These are phyloP conservation scores for Hanseniaspora uvarum DNA, from an alignment of 1,139 yeast species.

Conservation along the genomic window DNA sequence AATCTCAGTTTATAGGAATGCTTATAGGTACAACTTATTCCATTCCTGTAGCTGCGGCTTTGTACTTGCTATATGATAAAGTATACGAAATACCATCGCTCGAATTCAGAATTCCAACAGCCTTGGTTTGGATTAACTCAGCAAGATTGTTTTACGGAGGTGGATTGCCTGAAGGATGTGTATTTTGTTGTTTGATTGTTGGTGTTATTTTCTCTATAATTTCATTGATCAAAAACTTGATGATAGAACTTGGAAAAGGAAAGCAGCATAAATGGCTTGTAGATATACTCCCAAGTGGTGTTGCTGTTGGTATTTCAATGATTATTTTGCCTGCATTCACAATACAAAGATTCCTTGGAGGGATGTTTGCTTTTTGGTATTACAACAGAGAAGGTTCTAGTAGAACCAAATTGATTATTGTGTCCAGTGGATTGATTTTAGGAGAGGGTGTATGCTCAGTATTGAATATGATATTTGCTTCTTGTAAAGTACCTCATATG, in stretches of 20 bases:
- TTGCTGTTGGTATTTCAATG: conserved; percentile 93
- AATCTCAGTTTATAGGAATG: conserved; percentile 85
- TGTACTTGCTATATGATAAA: conserved; percentile 69
- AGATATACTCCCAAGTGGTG: conserved; percentile 61
- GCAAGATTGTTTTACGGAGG: conserved; percentile 85
- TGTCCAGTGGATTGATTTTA: conserved; percentile 81
- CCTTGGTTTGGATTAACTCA: conserved; percentile 93
- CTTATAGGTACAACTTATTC: conserved; percentile 79
- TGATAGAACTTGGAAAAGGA: conserved; percentile 36
- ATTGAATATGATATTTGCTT: conserved; percentile 65
- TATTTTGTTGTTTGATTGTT: conserved; percentile 51
- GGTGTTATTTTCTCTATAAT: conserved; percentile 61
- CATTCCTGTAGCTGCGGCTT: conserved; percentile 61
- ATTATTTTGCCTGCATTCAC: conserved; percentile 91
- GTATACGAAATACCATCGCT: conserved; percentile 79
- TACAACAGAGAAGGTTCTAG: conserved; percentile 34
- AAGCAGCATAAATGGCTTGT: conserved; percentile 42
- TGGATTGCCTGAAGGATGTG: conserved; percentile 75
- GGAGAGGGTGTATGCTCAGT: conserved; percentile 91
- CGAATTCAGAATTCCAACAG: conserved; percentile 81
- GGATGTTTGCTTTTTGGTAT: conserved; percentile 61
- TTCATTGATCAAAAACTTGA: conserved; percentile 52
- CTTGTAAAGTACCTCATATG: conserved; percentile 44
- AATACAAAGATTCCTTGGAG: conserved; percentile 84
- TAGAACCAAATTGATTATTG: conserved; percentile 64